Conservation (phyloP, 2,329 filamentous ascomycete genomes). For the Aureobasidium leucospermi region DNA sequence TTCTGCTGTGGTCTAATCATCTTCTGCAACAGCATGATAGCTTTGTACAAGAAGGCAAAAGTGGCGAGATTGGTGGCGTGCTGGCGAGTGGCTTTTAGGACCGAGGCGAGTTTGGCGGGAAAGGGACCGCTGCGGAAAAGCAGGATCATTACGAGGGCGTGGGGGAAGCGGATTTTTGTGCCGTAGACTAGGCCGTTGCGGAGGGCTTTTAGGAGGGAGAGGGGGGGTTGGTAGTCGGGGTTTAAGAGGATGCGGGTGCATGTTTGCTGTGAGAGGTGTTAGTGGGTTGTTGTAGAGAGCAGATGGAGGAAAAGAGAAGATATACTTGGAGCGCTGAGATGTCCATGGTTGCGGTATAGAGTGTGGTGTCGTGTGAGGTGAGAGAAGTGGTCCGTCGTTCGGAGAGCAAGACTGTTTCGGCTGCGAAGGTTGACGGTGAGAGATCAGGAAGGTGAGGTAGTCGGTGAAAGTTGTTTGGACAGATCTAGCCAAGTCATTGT, state of each 20-base stretch:
- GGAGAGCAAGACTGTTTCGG: too few species aligned
- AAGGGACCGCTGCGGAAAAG: conserved; percentile 84
- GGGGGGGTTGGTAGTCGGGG: conserved; percentile 74
- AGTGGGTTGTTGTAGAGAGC: neutral
- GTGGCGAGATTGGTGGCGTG: conserved; percentile 88
- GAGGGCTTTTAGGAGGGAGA: conserved; percentile 82
- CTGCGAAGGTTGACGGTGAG: too few species aligned
- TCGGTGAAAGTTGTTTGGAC: neutral
- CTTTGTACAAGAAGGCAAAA: conserved; percentile 88
- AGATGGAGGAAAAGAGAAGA: too few species aligned
- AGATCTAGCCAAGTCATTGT: neutral
- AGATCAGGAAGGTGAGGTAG: neutral
- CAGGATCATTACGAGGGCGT: conserved; percentile 96
- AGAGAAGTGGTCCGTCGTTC: neutral
- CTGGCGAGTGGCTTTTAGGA: conserved; percentile 78
- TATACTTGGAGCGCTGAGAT: conserved; percentile 5
- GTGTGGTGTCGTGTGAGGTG: neutral
- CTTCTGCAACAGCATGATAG: conserved; percentile 67
- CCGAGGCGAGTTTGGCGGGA: conserved; percentile 67
- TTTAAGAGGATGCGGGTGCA: conserved; percentile 74
- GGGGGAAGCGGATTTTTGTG: conserved; percentile 94
- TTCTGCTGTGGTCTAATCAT: conserved; percentile 36
- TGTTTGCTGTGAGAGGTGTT: conserved; percentile 44
- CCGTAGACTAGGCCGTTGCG: conserved; percentile 97
- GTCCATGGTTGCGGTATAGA: conserved; percentile 3